phyloP scores from a whole-genome alignment of 768 basidiomycete genomes.

The Russula lepida region DNA sequence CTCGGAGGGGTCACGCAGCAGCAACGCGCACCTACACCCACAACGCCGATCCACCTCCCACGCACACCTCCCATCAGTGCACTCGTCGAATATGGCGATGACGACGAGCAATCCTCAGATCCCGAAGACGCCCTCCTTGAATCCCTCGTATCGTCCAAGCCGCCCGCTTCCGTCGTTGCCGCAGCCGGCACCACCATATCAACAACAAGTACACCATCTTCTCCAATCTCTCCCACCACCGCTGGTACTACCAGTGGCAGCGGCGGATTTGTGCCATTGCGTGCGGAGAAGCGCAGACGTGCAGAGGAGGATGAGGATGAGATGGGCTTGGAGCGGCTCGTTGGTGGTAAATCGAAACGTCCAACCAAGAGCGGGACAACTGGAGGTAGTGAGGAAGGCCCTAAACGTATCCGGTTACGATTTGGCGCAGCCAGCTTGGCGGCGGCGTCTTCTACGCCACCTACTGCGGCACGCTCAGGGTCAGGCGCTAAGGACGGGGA shows the following conservation, averaged over 20 bases:
- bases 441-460: conserved; percentile 27
- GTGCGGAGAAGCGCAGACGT: conserved; percentile 35
- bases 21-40: conserved; percentile 23
- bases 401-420: conserved; percentile 70
- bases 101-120: conserved; percentile 55
- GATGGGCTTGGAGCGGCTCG: conserved; percentile 52
- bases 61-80: conserved; percentile 47
- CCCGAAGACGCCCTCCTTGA: conserved; percentile 47
- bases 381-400: conserved; percentile 20
- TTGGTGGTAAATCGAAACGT: conserved; percentile 35
- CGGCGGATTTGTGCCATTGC: conserved; percentile 35
- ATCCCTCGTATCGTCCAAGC: conserved; percentile 36
- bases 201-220: neutral
- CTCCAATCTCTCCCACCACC: neutral
- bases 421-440: conserved; percentile 43
- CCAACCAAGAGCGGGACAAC: conserved; percentile 1
- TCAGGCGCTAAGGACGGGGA: conserved; percentile 64
- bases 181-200: neutral
- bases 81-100: conserved; percentile 74
- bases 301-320: conserved; percentile 60
- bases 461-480: conserved; percentile 46
- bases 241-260: neutral
- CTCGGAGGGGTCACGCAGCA: conserved; percentile 39
- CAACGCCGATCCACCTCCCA: conserved; percentile 28
- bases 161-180: conserved; percentile 22